Evolutionary conservation across 2,329 filamentous ascomycete genomes (phyloP).

Genomic region (Hypomyces perniciosus): DNA sequence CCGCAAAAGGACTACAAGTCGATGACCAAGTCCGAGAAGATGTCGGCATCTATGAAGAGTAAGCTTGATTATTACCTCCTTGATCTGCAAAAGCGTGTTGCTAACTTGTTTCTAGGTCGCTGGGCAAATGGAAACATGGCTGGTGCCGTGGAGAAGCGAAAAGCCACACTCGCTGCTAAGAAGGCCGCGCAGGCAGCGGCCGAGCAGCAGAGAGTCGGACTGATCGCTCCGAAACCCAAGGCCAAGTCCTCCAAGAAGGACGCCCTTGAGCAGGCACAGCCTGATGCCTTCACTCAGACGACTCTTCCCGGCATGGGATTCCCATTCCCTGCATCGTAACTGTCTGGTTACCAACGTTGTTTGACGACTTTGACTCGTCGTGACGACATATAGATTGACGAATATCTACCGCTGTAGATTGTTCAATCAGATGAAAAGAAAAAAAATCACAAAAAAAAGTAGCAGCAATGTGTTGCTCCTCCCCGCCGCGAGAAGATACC

Average conservation of each 20-base stretch:
- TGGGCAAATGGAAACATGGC: constrained; percentile 58
- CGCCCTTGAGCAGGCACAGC: constrained; percentile 19
- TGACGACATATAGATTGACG: too few relatives aligned
- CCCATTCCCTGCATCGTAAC: constrained; percentile 17
- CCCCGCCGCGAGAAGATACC: not conserved
- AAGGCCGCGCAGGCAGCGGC: constrained; percentile 44
- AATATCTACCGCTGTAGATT: too few relatives aligned
- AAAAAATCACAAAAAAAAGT: too few relatives aligned
- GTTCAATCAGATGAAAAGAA: too few relatives aligned
- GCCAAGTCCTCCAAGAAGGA: constrained; percentile 31
- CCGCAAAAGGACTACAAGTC: constrained; percentile 49
- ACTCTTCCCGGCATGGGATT: constrained; percentile 26
- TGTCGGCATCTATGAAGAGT: constrained; percentile 62
- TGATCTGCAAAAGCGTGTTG: not conserved
- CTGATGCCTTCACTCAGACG: constrained; percentile 20
- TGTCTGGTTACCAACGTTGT: not conserved
- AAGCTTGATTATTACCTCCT: constrained; percentile 21
- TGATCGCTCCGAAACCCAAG: constrained; percentile 34
- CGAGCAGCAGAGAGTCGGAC: constrained; percentile 31
- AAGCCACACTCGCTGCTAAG: constrained; percentile 54
- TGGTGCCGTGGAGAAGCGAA: constrained; percentile 54
- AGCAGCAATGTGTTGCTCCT: too few relatives aligned
- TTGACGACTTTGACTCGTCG: not conserved
- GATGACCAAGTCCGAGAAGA: constrained; percentile 61
- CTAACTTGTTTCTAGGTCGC: constrained; percentile 38